Base-by-base conservation (phyloP, 1,284 basidiomycete species). In the Thecaphora thlaspeos region DNA sequence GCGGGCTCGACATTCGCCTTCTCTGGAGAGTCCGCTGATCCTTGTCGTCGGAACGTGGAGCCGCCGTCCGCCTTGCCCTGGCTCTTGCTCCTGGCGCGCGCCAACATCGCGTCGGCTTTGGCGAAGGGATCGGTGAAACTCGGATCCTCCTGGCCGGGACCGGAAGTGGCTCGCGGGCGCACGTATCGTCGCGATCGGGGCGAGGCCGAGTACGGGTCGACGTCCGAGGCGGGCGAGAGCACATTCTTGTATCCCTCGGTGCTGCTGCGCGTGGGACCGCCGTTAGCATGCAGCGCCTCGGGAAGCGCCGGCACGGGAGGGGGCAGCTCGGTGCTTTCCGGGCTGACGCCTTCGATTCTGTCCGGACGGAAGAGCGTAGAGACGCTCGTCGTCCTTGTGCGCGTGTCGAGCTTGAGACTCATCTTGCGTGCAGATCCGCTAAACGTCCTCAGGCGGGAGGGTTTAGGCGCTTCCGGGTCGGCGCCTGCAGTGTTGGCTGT, bases 341-440 rank as follows among this genome's bases (percentile, higher is more conserved):
- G 50, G 38, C 60, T 50, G 22, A 56, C 32, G 32, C 12, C 17
- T 14, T 15, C 32, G 12, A 15, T 17, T 15, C 12, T 34, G 46
- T 28, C 43, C 4, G 48, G 36, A 39, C 56, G 58, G 17, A n/a
- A 17, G 15, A 55, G 55, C 18, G 58, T 42, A 1, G 58, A 58
- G 42, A 44, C 47, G 32, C 48, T 49, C 10, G 17, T 8, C 3
- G 21, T 37, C 19, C 55, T 39, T 9, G 24, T 41, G n/a, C 43
- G 52, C 21, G 52, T 40, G 15, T 42, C 40, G 28, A 54, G 63
- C 51, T 56, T 66, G 54, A 63, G 55, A 40, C 51, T 64, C 56
- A 61, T 57, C 43, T 54, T 59, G 46, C 65, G 49, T 14, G 57
- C 53, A 19, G 52, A 48, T 2, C 51, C 46, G 52, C 65, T 68